Conservation (phyloP, 768 basidiomycete genomes). For the Tricholoma matsutake region DNA sequence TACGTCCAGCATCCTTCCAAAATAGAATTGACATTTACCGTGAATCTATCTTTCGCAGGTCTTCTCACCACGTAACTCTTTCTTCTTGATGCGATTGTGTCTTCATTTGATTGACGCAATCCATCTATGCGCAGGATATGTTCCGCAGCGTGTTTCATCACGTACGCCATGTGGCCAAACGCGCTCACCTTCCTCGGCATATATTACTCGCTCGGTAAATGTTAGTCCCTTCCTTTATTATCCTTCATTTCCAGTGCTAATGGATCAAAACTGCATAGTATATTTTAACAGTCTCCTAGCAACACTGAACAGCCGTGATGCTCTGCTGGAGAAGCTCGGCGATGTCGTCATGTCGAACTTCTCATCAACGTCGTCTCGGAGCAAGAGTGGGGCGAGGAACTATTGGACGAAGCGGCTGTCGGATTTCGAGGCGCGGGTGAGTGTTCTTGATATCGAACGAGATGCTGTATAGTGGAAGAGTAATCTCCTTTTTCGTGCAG, state of each 20-base stretch:
- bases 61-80: slow-evolving; percentile 28
- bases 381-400: background rate
- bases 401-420: background rate
- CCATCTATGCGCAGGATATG: slow-evolving; percentile 17
- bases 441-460: too few relatives aligned
- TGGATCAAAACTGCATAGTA: slow-evolving; percentile 15
- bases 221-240: slow-evolving; percentile 22
- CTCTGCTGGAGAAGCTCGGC: slow-evolving; percentile 19
- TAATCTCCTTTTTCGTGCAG: background rate
- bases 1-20: slow-evolving; percentile 18
- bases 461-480: background rate
- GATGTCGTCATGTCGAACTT: slow-evolving; percentile 11
- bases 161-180: slow-evolving; percentile 40
- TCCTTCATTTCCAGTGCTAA: background rate
- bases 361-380: background rate
- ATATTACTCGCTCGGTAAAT: slow-evolving; percentile 44
- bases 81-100: background rate
- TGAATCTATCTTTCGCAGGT: slow-evolving; percentile 17
- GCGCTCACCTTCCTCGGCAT: slow-evolving; percentile 45
- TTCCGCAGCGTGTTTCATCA: slow-evolving; percentile 29
- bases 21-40: background rate
- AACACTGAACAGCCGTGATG: slow-evolving; percentile 26
- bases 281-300: slow-evolving; percentile 33
- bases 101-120: background rate
- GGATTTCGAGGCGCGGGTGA: slow-evolving; percentile 3